Percentiles rank a stretch among this genome's conserved stretches.
Evolutionary conservation across 2,329 filamentous ascomycete genomes (phyloP).

Genomic region (Rasamsonia emersonii): DNA sequence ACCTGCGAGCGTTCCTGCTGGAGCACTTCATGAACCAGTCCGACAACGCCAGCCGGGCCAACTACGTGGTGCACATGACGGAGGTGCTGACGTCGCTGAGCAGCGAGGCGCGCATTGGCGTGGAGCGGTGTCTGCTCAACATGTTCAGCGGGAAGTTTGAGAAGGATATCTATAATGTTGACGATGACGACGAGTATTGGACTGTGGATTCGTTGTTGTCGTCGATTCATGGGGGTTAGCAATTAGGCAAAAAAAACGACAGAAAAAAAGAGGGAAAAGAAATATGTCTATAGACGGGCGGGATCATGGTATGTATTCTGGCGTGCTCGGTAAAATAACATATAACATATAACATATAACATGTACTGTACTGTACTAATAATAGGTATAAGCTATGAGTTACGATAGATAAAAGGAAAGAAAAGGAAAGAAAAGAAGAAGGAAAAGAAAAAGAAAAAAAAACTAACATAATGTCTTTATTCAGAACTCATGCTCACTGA

Average conservation of each 20-base stretch:
- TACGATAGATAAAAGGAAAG: too few relatives aligned
- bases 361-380: too few relatives aligned
- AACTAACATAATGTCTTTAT: too few relatives aligned
- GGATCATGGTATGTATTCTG: too few relatives aligned
- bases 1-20: slow-evolving; percentile 4
- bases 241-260: not conserved
- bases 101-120: slow-evolving; percentile 4
- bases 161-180: not conserved
- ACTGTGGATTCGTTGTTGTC: slow-evolving; percentile 6
- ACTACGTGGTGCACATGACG: slow-evolving; percentile 3
- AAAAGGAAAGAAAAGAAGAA: too few relatives aligned
- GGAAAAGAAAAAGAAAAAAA: too few relatives aligned
- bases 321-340: too few relatives aligned
- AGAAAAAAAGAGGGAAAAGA: not conserved
- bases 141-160: slow-evolving; percentile 2
- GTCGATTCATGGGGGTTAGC: slow-evolving; percentile 6
- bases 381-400: too few relatives aligned
- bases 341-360: too few relatives aligned
- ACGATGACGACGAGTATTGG: slow-evolving; percentile 1
- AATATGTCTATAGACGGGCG: not conserved
- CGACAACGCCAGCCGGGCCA: slow-evolving; percentile 5
- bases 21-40: slow-evolving; percentile 8
- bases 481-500: too few relatives aligned
- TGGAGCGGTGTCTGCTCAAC: slow-evolving; percentile 3
- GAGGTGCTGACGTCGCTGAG: slow-evolving; percentile 4